Conservation (phyloP, 2,329 filamentous ascomycete species). For the Verticillium dahliae region DNA sequence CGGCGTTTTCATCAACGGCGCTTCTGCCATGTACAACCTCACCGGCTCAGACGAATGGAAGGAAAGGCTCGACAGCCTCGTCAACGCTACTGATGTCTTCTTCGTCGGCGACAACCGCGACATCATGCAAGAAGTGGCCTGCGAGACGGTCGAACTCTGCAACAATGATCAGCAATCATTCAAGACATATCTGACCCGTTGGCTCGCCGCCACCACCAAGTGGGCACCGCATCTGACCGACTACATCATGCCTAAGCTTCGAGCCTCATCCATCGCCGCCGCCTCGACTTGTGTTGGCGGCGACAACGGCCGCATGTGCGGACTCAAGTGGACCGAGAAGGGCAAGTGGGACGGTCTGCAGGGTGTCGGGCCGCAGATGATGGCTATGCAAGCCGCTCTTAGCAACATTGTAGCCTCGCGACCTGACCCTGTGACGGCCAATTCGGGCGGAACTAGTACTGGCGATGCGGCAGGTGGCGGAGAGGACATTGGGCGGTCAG, state of each 20-base stretch:
- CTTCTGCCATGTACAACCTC: conserved; percentile 64
- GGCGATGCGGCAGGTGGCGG: conserved; percentile 40
- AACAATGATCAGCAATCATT: conserved; percentile 57
- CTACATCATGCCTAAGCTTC: conserved; percentile 45
- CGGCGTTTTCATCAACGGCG: conserved; percentile 59
- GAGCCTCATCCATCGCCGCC: conserved; percentile 50
- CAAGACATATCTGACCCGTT: conserved; percentile 56
- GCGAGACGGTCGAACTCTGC: conserved; percentile 55
- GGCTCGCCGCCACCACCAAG: conserved; percentile 56
- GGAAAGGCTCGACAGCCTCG: conserved; percentile 47
- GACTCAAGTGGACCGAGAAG: conserved; percentile 51
- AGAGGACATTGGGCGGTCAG: conserved; percentile 33
- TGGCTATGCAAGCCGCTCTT: conserved; percentile 58
- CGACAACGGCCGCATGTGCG: conserved; percentile 49
- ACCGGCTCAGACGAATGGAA: conserved; percentile 46
- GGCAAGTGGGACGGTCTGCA: conserved; percentile 49
- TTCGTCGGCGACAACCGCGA: conserved; percentile 44
- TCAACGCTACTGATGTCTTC: conserved; percentile 47
- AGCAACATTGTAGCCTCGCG: conserved; percentile 48
- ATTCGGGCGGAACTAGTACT: conserved; percentile 51
- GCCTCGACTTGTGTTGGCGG: conserved; percentile 52
- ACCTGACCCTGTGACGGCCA: conserved; percentile 30
- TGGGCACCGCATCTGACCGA: conserved; percentile 54
- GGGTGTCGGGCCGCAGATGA: conserved; percentile 67
- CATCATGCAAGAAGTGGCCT: conserved; percentile 61